Base-by-base conservation (phyloP, 2,329 filamentous ascomycete species). In the Clarireedia homoeocarpa region DNA sequence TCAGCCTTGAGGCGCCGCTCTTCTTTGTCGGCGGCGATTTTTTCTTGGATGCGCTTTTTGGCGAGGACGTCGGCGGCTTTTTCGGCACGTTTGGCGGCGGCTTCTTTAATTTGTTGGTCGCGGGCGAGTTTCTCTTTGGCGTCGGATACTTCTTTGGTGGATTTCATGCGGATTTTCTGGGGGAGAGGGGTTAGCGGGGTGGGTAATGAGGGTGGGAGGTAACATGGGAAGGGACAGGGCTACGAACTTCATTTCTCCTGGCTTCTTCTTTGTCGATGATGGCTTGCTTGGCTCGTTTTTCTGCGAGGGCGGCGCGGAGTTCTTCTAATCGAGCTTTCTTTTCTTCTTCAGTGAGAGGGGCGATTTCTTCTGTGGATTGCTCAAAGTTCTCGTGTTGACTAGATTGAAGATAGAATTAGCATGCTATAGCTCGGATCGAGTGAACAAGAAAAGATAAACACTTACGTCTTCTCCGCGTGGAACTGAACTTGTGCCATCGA, bases 11-110 rank as follows among this genome's bases (percentile, higher is more conserved):
- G 80, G 61, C 88, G 85, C 53, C 94, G 84, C 66, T 92, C 91
- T 64, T 89, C 88, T 77, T 95, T 96, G 75, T 97, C 91, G 14
- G 88, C 91, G 64, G 94, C 91, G 62, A 99, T 96, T 78, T 91
- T 91, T 56, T 90, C 91, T 73, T 91, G 86, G 71, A 96, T 92
- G 38, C 88, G 83, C 72, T 86, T 89, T 77, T 92, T 94, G 10
- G 90, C 92, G 45, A 90, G 89, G 7, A 86, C 71, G 53, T 97
- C 94, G 15, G 87, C 89, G 44, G 82, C 75, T 76, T 96, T 96
- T 75, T 99, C 94, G 66, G 86, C 82, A 54, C 86, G 85, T 77
- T 96, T 96, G 66, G 84, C 82, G 52, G 85, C 85, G 0, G 90
- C 91, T 65, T 96, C 90, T 72, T 96, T 96, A 69, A 96, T 82